These are phyloP conservation scores for Thraustochytrium striatum DNA, from an alignment of 352 stramenopile genomes.

Conservation along the genomic window DNA sequence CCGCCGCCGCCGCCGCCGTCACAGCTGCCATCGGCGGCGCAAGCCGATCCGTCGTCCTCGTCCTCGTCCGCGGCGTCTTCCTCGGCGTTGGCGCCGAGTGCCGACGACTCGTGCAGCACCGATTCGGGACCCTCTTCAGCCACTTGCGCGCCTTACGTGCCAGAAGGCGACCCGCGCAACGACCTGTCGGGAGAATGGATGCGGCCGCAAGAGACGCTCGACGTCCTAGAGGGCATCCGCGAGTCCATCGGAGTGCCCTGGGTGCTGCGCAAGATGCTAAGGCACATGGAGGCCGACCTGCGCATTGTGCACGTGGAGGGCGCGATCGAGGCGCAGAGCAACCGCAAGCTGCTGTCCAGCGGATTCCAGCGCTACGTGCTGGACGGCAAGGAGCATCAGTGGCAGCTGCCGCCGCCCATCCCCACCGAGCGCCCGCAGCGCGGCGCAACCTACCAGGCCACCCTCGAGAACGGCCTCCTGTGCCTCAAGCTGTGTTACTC, in stretches of 20 bases:
- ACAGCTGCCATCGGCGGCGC: too few species aligned
- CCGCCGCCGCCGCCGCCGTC: too few species aligned
- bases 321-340: background rate
- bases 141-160: constrained; percentile 27
- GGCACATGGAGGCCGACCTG: constrained; percentile 12
- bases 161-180: constrained; percentile 26
- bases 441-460: constrained; percentile 26
- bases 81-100: too few species aligned
- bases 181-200: constrained; percentile 25
- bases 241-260: constrained; percentile 40
- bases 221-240: constrained; percentile 40
- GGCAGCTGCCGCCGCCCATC: constrained; percentile 14
- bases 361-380: constrained; percentile 43
- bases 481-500: background rate
- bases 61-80: too few species aligned
- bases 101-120: too few species aligned
- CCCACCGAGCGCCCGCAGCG: constrained; percentile 18
- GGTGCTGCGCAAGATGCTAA: constrained; percentile 7
- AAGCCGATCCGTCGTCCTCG: too few species aligned
- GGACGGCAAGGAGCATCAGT: constrained; percentile 39
- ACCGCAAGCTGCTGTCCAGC: constrained; percentile 28
- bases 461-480: constrained; percentile 18
- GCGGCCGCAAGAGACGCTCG: constrained; percentile 26
- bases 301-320: background rate
- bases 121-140: too few species aligned